Base-by-base conservation (phyloP, 208 protist species). In the Leishmania tropica region DNA sequence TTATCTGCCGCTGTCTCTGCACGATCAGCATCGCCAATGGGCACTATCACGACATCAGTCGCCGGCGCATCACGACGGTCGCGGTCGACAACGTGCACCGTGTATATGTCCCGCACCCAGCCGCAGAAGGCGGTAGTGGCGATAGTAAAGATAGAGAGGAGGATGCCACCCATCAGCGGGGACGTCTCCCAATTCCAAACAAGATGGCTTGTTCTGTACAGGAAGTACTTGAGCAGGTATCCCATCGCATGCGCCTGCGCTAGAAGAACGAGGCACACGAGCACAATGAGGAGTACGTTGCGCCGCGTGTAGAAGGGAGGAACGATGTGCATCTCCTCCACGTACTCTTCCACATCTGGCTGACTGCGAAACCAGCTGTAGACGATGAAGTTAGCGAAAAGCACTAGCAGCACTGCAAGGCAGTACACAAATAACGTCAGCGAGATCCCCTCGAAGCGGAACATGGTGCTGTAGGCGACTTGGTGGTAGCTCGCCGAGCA, bases 161-260 rank as follows among this genome's bases (percentile, higher is more conserved):
- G 28, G 10, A 94, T 56, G 19, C 84, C 86, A 28, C 93, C 93
- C n/a, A 92, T 75, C 31, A 91, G 81, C 15, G 90, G 91, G n/a
- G 91, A 91, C 6, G 85, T 84, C 81, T 96, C 93, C 90, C 93
- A 95, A 79, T 87, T 95, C 92, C 93, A 96, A 58, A 78, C 90
- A 42, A 93, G 72, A 53, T 67, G 81, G 65, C 85, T 93, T 5
- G 90, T 92, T 48, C 75, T 62, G 84, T 95, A 96, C 21, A 94
- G 70, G 58, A 93, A 89, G 68, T 85, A 87, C 87, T 95, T 95
- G 64, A 93, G 1, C 37, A 96, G 56, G 75, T 88, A 90, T 10
- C 93, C 93, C 40, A 84, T 74, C 10, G 88, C 89, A n/a, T 92
- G 80, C 24, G 78, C 86, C 81, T 95, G 91, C n/a, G 84, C 73